Base-by-base conservation (phyloP, 306 rosid genomes). In the Malus sieversii region DNA sequence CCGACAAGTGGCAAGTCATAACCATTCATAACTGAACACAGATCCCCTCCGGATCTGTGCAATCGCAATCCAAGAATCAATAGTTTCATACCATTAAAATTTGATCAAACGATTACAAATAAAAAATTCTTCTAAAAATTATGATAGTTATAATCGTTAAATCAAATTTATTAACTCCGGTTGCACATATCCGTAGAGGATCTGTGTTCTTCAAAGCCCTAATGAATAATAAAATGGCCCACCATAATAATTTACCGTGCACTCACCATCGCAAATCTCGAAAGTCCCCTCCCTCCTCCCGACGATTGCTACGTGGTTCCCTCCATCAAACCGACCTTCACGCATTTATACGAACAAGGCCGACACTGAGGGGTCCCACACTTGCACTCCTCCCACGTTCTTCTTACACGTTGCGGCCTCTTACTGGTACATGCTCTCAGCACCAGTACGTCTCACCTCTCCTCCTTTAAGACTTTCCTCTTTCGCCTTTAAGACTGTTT, bases 291-390 rank as follows among this genome's bases (percentile, higher is more conserved):
- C 30, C 27, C 71, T 35, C 20, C 62, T 38, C 59, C 53, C 60
- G 16, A 68, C 19, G n/a, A 23, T 14, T 16, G 74, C 79, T 78
- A 82, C 73, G 75, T 77, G 84, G 74, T 62, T n/a, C 48, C 77
- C 15, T 51, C 10, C 78, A 78, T 60, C 30, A 3, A 10, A 72
- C 92, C 83, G 91, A 81, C 89, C 72, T 64, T 8, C 32, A 6
- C 4, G 79, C 4, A 46, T 61, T 62, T 4, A 69, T 77, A 75
- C 68, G 55, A 32, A 72, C 62, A 19, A 65, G 58, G 51, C 88
- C 88, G 88, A 85, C 91, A 57, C 4, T 10, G 6, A 0, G 14
- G 46, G 85, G 92, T 22, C 86, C 90, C 84, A 66, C 78, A 32
- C 35, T 3, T 6, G 14, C 78, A 68, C 2, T 27, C 63, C 75